Evolutionary conservation across 257 asterid species (phyloP).

Genomic region (Leptodermis oblonga): DNA sequence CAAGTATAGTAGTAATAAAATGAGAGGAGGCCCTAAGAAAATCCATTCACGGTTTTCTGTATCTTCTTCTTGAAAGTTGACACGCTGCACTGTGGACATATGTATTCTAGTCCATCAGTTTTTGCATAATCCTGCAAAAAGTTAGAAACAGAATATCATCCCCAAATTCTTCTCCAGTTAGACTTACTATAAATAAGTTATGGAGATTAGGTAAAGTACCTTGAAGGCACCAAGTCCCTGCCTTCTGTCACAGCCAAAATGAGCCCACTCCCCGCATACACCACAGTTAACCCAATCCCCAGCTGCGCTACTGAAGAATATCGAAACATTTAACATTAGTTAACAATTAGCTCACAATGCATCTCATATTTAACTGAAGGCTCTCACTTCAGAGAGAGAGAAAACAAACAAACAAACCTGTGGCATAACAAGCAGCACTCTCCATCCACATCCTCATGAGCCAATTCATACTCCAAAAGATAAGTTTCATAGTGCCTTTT

Average conservation of each 20-base stretch:
- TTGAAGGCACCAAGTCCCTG: conserved; percentile 98
- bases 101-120: conserved; percentile 97
- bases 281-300: conserved; percentile 99
- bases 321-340: conserved; percentile 30
- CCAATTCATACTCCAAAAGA: conserved; percentile 94
- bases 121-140: conserved; percentile 89
- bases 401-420: conserved; percentile 75
- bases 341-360: background rate
- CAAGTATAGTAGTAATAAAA: conserved; percentile 4
- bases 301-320: conserved; percentile 85
- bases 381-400: background rate
- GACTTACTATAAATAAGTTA: conserved; percentile 3
- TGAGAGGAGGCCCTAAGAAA: conserved; percentile 34
- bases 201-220: conserved; percentile 33
- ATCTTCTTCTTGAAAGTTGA: conserved; percentile 78
- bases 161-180: background rate
- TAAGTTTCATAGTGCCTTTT: conserved; percentile 97
- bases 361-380: background rate
- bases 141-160: conserved; percentile 3
- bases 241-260: conserved; percentile 93
- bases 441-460: conserved; percentile 98
- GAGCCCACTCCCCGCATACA: conserved; percentile 99
- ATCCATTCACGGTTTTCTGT: conserved; percentile 65
- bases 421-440: conserved; percentile 97
- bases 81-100: conserved; percentile 96